These are phyloP conservation scores for Thymus mandschuricus DNA, from an alignment of 257 asterid species.

Conservation along the genomic window DNA sequence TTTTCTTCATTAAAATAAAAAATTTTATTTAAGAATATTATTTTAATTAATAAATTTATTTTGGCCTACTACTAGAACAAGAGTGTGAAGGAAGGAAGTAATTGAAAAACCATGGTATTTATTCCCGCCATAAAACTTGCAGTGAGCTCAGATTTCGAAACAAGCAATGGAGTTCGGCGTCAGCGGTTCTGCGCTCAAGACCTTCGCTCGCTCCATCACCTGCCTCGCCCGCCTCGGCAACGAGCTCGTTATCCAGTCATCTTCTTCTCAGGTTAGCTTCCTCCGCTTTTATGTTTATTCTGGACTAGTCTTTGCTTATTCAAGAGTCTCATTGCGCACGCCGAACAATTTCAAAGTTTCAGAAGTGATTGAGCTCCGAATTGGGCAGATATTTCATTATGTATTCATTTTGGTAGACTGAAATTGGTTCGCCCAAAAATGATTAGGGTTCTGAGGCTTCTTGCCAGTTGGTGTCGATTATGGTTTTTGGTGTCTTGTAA, in stretches of 20 bases:
- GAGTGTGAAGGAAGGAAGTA: too few species aligned
- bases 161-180: slow-evolving; percentile 68
- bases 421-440: slow-evolving; percentile 1
- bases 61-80: too few species aligned
- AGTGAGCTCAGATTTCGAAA: background rate
- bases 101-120: background rate
- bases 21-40: too few species aligned
- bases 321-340: background rate
- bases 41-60: too few species aligned
- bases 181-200: slow-evolving; percentile 84
- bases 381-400: background rate
- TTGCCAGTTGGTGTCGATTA: background rate
- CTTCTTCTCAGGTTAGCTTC: slow-evolving; percentile 71
- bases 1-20: background rate
- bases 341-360: background rate
- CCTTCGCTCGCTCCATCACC: slow-evolving; percentile 80
- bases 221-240: slow-evolving; percentile 95
- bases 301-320: background rate
- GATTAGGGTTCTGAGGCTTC: slow-evolving; percentile 34
- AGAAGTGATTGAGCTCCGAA: background rate
- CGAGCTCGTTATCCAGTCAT: slow-evolving; percentile 81
- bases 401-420: background rate
- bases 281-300: slow-evolving; percentile 6
- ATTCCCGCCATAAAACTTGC: slow-evolving; percentile 33
- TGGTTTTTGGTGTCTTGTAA: slow-evolving; percentile 1